Evolutionary conservation across 1,139 yeast species (phyloP).

Genomic region (Blastobotrys raffinosifermentans): DNA sequence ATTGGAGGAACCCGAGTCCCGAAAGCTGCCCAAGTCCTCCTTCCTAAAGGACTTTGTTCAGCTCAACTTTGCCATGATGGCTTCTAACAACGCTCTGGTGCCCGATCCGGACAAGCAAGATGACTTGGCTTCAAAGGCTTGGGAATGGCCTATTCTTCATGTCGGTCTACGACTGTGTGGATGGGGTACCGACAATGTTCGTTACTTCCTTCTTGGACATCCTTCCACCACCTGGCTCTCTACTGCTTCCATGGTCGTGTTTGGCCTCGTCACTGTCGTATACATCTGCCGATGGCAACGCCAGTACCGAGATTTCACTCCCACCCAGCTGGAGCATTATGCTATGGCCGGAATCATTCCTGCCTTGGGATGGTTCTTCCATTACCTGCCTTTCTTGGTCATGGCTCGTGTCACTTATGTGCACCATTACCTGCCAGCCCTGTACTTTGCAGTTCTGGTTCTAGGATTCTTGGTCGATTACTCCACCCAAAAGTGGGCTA

Average conservation of each 20-base stretch:
- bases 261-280: constrained; percentile 50
- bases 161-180: constrained; percentile 94
- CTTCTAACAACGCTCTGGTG: constrained; percentile 90
- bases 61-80: constrained; percentile 97
- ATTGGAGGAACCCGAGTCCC: constrained; percentile 64
- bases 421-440: constrained; percentile 95
- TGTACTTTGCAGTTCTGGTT: constrained; percentile 87
- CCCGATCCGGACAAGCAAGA: constrained; percentile 92
- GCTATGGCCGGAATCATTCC: constrained; percentile 85
- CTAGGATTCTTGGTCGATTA: constrained; percentile 71
- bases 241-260: constrained; percentile 57
- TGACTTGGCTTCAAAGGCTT: constrained; percentile 81
- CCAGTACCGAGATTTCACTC: constrained; percentile 66
- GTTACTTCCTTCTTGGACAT: constrained; percentile 86
- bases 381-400: constrained; percentile 79
- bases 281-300: constrained; percentile 90
- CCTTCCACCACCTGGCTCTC: constrained; percentile 97
- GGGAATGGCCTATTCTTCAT: constrained; percentile 98
- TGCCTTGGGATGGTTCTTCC: constrained; percentile 91
- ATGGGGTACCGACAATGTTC: constrained; percentile 77
- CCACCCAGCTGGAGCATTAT: constrained; percentile 37
- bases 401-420: constrained; percentile 98
- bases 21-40: constrained; percentile 73
- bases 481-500: constrained; percentile 41
- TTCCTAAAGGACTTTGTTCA: constrained; percentile 88